phyloP scores from a whole-genome alignment of 306 rosid genomes.

The Castanea crenata region DNA sequence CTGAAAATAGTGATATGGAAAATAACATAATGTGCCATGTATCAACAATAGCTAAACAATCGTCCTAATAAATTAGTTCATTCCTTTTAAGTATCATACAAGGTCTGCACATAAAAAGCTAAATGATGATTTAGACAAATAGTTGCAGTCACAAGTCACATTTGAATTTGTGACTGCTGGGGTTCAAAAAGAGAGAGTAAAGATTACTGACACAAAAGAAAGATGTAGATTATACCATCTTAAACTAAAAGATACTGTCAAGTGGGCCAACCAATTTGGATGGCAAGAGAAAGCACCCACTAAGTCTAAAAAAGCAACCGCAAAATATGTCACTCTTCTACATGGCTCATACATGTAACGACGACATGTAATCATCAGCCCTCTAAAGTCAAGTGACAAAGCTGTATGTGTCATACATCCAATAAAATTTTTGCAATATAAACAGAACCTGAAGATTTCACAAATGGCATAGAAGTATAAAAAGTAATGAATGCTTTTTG shows the following conservation, averaged over 20 bases:
- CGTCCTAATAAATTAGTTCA: not conserved
- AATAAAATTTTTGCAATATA: not conserved
- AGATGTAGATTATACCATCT: slow-evolving; percentile 1
- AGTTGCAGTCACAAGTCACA: not conserved
- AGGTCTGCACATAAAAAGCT: not conserved
- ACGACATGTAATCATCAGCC: not conserved
- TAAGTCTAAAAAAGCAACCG: not conserved
- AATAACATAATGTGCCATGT: not conserved
- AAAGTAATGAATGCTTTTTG: not conserved
- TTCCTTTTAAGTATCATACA: not conserved
- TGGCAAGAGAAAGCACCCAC: not conserved
- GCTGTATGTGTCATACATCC: not conserved
- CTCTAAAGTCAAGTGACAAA: not conserved
- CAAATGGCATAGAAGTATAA: not conserved
- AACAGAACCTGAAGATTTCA: not conserved
- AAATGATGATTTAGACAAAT: not conserved
- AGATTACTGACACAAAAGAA: not conserved
- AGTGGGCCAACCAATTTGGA: not conserved
- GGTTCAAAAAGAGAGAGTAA: not conserved
- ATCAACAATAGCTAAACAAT: not conserved
- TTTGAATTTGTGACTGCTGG: not conserved
- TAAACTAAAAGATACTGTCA: not conserved
- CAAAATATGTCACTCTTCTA: not conserved
- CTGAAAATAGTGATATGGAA: slow-evolving; percentile 32
- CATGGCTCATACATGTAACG: not conserved